phyloP scores from a whole-genome alignment of 176 grass and related monocot species.

The Carex cristatella region DNA sequence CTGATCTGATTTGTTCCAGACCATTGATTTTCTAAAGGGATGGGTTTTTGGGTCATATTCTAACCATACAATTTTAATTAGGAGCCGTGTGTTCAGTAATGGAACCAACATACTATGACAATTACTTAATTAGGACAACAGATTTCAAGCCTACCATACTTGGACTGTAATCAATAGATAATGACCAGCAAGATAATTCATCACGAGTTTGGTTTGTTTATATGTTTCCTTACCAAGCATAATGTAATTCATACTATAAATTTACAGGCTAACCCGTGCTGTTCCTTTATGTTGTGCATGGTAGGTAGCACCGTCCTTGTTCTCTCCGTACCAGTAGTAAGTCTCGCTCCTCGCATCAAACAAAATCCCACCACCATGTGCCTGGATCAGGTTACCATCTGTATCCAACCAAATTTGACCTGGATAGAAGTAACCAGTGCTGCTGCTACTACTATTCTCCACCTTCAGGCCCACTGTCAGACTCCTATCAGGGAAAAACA shows the following conservation, averaged over 20 bases:
- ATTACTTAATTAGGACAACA: neutral
- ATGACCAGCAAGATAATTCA: neutral
- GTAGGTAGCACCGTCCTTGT: slow-evolving; percentile 73
- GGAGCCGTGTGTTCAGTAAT: neutral
- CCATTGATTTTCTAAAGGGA: neutral
- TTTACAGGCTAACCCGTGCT: slow-evolving; percentile 24
- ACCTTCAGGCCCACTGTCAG: slow-evolving; percentile 34
- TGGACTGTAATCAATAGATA: neutral
- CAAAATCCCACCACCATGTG: slow-evolving; percentile 82
- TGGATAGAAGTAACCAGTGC: slow-evolving; percentile 45
- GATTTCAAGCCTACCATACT: neutral
- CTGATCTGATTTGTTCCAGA: neutral
- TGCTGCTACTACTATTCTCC: slow-evolving; percentile 36
- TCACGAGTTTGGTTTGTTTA: neutral
- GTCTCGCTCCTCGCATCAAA: slow-evolving; percentile 51
- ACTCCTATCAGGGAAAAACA: slow-evolving; percentile 57
- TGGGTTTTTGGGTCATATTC: neutral
- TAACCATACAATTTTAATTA: neutral
- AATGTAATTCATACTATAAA: neutral
- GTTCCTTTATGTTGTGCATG: slow-evolving; percentile 47
- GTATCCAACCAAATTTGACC: slow-evolving; percentile 80
- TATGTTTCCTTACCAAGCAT: neutral
- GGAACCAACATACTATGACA: neutral
- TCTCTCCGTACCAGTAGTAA: slow-evolving; percentile 97
- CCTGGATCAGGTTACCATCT: slow-evolving; percentile 78